Base-by-base conservation (phyloP, 345 rosid species). In the Ricinus communis region DNA sequence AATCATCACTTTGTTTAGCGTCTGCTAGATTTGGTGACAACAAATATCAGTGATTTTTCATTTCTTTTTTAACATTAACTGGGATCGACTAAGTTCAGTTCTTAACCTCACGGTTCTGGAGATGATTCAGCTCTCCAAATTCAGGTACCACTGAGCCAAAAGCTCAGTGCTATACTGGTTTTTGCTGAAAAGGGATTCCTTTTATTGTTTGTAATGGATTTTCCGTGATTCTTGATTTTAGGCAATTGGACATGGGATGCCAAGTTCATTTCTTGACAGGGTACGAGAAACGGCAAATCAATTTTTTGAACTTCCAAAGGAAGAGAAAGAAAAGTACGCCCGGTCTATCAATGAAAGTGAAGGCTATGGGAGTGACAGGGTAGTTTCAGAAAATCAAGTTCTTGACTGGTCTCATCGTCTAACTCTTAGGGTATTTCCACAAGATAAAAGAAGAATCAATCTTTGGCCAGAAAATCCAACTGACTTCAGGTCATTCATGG, bases 331-430 rank as follows among this genome's bases (percentile, higher is more conserved):
- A 8, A 85, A 76, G 63, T 89, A 68, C 64, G 54, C 80, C 0
- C 80, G 90, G 74, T 84, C 77, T 58, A 76, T 19, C n/a, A 41
- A 62, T 18, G 85, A 81, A 51, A 75, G 75, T 76, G 3, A 85
- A 85, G 84, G 97, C 85, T 43, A 89, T 71, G 97, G 91, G 1
- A 83, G 73, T 46, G 98, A 93, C 46, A 72, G 73, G 82, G 79
- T 86, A 50, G 60, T 93, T 7, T 83, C 78, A 0, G 87, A 85
- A 58, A 77, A 82, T 22, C 96, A 89, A 77, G 84, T 80, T 52
- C 80, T 83, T 4, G 93, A 93, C 70, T 93, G 93, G 93, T 87
- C 74, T 7, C 89, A 89, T 73, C 81, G 93, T 31, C 70, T 87
- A 71, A 76, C 71, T 60, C 83, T 93, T 49, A 74, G 61, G 24